Conservation (phyloP, 192 early-diverging fungal species). For the Obelidium mucronatum region DNA sequence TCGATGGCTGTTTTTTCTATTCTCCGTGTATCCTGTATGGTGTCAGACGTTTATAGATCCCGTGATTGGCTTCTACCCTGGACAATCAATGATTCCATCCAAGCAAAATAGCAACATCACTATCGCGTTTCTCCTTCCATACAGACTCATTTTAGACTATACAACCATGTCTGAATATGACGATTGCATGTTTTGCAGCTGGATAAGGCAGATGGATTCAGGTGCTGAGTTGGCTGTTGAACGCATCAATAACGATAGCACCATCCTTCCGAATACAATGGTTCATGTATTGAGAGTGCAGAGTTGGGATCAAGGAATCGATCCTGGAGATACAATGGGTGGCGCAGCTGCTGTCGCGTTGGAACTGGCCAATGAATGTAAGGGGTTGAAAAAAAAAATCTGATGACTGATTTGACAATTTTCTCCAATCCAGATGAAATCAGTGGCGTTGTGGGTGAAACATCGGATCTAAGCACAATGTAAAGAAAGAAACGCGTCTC, state of each 20-base stretch:
- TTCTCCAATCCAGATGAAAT: too few species aligned
- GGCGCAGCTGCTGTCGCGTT: not conserved
- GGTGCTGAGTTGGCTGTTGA: conserved; percentile 12
- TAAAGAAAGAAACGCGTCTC: too few species aligned
- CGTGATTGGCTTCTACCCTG: not conserved
- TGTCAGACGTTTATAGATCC: not conserved
- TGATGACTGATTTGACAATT: too few species aligned
- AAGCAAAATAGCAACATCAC: conserved; percentile 11
- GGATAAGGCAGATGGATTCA: conserved; percentile 14
- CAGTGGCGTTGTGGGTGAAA: too few species aligned
- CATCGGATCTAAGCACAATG: too few species aligned
- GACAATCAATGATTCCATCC: not conserved
- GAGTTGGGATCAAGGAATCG: not conserved
- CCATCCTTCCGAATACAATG: not conserved
- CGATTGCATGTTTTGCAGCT: not conserved
- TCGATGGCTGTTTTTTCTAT: too few species aligned
- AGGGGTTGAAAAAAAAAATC: too few species aligned
- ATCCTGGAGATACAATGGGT: not conserved
- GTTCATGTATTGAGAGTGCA: conserved; percentile 7
- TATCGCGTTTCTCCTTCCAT: conserved; percentile 14
- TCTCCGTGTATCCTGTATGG: too few species aligned
- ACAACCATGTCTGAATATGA: conserved; percentile 2
- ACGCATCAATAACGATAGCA: not conserved
- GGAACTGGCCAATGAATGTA: not conserved
- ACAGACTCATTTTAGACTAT: not conserved